Base-by-base conservation (phyloP, 2,329 filamentous ascomycete species). In the Purpureocillium takamizusanense region DNA sequence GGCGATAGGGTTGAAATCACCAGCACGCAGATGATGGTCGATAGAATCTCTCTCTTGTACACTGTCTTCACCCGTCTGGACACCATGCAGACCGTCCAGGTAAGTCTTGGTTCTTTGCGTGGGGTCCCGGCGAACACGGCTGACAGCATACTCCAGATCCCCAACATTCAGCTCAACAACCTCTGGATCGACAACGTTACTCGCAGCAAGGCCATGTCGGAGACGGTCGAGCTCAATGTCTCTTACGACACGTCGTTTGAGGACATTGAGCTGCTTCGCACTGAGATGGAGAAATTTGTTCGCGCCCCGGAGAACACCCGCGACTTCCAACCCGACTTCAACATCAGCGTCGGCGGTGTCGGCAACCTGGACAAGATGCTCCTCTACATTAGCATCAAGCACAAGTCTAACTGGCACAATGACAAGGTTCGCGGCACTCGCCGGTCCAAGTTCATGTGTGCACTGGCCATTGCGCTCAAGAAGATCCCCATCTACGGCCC, bases 401-500 rank as follows among this genome's bases (percentile, higher is more conserved):
- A 97, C 71, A 97, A 97, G 66, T 86, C 82, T 41, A 92, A 90
- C 64, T 90, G 86, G 85, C 78, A 86, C 49, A 88, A 95, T 61
- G 90, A 95, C 49, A 72, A 76, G 2, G 74, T 95, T 31, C 83
- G 89, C 31, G 81, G 82, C 14, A 75, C 83, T 7, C 80, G 89
- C 37, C 81, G 90, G 43, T 94, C 85, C 58, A 97, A 95, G 63
- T 97, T 98, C 66, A 94, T 97, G 80, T 95, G 89, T 55, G 92
- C 92, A 1, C 69, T 98, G 42, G 81, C 92, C 4, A 63, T 88
- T 8, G 88, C 90, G 4, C 67, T 95, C 42, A 85, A 87, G 62
- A 88, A 83, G 64, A 74, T 98, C 14, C 90, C 89, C 9, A 90
- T 98, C 54, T 75, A 86, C 50, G 79, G 69, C 15, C 90, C 90